Conservation (phyloP, 805 yeast species). For the Wickerhamomyces bovis region DNA sequence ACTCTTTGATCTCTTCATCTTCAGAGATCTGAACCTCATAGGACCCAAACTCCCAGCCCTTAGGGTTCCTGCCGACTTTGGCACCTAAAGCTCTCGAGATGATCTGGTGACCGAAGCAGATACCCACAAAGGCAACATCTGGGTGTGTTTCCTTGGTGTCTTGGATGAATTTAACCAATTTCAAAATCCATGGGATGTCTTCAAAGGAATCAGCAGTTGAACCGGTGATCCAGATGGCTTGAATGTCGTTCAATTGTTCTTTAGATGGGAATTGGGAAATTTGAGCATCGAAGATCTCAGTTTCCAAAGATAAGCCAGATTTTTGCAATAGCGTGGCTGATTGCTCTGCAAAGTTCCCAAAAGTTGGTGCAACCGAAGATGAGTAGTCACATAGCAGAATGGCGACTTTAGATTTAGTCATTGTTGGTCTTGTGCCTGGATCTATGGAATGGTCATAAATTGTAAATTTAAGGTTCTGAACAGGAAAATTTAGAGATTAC, state of each 20-base stretch:
- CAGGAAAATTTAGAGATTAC: no score
- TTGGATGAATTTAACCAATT: slow-evolving; percentile 31
- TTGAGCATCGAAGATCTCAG: slow-evolving; percentile 34
- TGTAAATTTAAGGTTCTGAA: no score
- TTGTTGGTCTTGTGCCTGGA: background rate
- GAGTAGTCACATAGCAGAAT: slow-evolving; percentile 20
- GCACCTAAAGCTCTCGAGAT: slow-evolving; percentile 62
- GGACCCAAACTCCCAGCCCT: slow-evolving; percentile 73
- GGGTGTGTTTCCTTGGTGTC: slow-evolving; percentile 1
- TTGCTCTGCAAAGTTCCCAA: slow-evolving; percentile 51
- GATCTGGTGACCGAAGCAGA: slow-evolving; percentile 88
- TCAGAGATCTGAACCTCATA: slow-evolving; percentile 42
- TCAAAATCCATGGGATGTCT: slow-evolving; percentile 36
- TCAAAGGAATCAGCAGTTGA: slow-evolving; percentile 43
- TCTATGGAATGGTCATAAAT: background rate
- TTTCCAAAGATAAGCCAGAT: slow-evolving; percentile 19
- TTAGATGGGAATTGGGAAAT: slow-evolving; percentile 19
- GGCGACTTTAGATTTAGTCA: slow-evolving; percentile 13
- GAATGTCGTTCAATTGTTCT: slow-evolving; percentile 25
- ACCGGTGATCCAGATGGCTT: slow-evolving; percentile 47
- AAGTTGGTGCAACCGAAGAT: slow-evolving; percentile 24
- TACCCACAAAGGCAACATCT: slow-evolving; percentile 47
- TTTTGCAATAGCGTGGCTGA: slow-evolving; percentile 28
- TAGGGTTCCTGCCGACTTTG: slow-evolving; percentile 46
- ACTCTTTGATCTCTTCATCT: slow-evolving; percentile 28